phyloP scores from a whole-genome alignment of 1,284 basidiomycete genomes.

The Takashimella tepidaria region DNA sequence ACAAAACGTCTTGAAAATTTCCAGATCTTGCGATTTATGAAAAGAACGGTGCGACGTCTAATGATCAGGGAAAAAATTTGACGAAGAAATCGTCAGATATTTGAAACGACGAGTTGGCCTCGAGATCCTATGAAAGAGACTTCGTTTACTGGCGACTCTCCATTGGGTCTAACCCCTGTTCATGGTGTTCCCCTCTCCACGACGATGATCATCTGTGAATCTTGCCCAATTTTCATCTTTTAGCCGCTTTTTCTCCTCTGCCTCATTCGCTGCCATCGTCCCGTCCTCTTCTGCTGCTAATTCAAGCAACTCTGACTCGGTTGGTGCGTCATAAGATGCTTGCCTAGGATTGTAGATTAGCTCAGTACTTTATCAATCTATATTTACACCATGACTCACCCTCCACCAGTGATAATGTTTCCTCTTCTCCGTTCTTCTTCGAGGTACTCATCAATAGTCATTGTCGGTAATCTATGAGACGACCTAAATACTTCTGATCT shows the following conservation, averaged over 20 bases:
- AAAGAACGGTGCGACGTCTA: background rate
- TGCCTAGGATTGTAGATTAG: constrained; percentile 52
- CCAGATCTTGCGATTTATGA: no score
- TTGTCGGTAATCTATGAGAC: constrained; percentile 83
- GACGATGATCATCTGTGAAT: constrained; percentile 72
- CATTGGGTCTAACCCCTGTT: constrained; percentile 87
- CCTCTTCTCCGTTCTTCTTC: constrained; percentile 77
- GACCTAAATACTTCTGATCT: constrained; percentile 79
- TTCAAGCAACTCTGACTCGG: constrained; percentile 68
- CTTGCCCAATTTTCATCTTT: constrained; percentile 84
- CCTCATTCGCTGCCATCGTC: constrained; percentile 61
- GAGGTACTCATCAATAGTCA: constrained; percentile 94
- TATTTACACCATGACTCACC: constrained; percentile 54
- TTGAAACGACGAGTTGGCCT: background rate
- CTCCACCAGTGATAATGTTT: constrained; percentile 80
- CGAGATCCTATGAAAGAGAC: no score
- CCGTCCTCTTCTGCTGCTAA: constrained; percentile 81
- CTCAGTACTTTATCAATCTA: constrained; percentile 4
- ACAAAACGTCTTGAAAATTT: no score
- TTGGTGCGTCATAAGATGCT: constrained; percentile 61
- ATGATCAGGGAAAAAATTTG: background rate
- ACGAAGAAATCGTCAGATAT: background rate
- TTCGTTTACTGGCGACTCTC: no score
- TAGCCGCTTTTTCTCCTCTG: constrained; percentile 66
- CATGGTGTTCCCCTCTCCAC: constrained; percentile 89